phyloP scores from a whole-genome alignment of 2,329 filamentous ascomycete species.

The Paraconiothyrium sp. region DNA sequence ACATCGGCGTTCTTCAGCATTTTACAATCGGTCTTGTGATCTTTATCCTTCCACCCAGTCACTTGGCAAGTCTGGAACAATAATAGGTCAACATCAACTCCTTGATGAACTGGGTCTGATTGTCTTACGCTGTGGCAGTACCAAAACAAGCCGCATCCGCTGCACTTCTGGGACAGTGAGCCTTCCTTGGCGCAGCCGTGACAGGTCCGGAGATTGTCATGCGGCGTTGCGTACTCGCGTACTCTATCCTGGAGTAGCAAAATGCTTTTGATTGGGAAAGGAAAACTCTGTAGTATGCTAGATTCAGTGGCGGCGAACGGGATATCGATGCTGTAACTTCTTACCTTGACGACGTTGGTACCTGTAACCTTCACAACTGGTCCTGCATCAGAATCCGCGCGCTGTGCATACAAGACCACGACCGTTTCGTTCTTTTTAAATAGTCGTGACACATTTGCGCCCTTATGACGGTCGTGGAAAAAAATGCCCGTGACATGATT shows the following conservation, averaged over 20 bases:
- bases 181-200: constrained; percentile 19
- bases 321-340: no score
- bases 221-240: constrained; percentile 16
- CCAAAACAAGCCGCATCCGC: constrained; percentile 20
- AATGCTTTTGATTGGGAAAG: neutral
- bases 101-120: neutral
- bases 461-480: constrained; percentile 7
- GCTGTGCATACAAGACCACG: constrained; percentile 22
- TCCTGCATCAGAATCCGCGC: constrained; percentile 12
- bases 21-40: constrained; percentile 9
- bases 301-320: neutral
- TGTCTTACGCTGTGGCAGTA: constrained; percentile 21
- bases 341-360: constrained; percentile 18
- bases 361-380: neutral
- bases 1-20: constrained; percentile 2
- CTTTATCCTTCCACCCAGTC: constrained; percentile 2
- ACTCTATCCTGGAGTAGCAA: neutral
- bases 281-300: neutral
- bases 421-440: constrained; percentile 19
- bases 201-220: constrained; percentile 19
- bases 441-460: neutral
- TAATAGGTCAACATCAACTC: neutral
- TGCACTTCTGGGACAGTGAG: constrained; percentile 15
- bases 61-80: neutral
- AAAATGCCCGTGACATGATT: constrained; percentile 34